Evolutionary conservation across 2,329 filamentous ascomycete genomes (phyloP).

Genomic region (Aureobasidium sp.): DNA sequence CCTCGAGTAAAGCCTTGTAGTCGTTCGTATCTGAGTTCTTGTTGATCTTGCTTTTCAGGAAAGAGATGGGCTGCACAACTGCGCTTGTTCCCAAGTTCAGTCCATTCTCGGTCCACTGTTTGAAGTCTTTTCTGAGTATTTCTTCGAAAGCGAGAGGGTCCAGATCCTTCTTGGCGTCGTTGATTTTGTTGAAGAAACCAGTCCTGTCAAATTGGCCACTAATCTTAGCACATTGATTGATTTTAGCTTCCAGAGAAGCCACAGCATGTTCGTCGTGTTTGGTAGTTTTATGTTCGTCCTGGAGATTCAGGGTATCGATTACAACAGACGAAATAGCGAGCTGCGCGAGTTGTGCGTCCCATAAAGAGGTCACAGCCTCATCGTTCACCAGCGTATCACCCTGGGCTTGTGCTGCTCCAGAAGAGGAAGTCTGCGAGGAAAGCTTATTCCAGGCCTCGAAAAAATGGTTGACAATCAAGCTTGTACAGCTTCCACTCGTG

Average conservation of each 20-base stretch:
- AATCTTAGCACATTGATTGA: slow-evolving; percentile 33
- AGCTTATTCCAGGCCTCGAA: slow-evolving; percentile 50
- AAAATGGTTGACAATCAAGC: slow-evolving; percentile 58
- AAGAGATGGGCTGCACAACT: slow-evolving; percentile 56
- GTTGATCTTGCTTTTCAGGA: slow-evolving; percentile 50
- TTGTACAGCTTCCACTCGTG: slow-evolving; percentile 65
- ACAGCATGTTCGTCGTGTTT: slow-evolving; percentile 54
- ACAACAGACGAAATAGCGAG: slow-evolving; percentile 65
- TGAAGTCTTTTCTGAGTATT: slow-evolving; percentile 76
- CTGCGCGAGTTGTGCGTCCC: slow-evolving; percentile 56
- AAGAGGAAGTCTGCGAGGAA: slow-evolving; percentile 25
- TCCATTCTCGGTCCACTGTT: slow-evolving; percentile 59
- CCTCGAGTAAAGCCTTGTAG: slow-evolving; percentile 40
- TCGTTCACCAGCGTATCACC: slow-evolving; percentile 33
- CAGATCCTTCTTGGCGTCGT: slow-evolving; percentile 61
- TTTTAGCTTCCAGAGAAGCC: slow-evolving; percentile 51
- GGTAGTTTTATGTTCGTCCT: slow-evolving; percentile 54
- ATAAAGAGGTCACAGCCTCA: slow-evolving; percentile 31
- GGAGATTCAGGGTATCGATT: slow-evolving; percentile 64
- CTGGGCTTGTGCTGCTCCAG: slow-evolving; percentile 34
- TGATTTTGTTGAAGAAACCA: slow-evolving; percentile 54
- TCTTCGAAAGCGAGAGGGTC: slow-evolving; percentile 55
- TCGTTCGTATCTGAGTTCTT: slow-evolving; percentile 28
- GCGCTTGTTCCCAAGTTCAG: slow-evolving; percentile 60
- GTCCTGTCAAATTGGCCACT: slow-evolving; percentile 45